These are phyloP conservation scores for Oryza meyeriana DNA, from an alignment of 176 grass and related monocot genomes.

Conservation along the genomic window DNA sequence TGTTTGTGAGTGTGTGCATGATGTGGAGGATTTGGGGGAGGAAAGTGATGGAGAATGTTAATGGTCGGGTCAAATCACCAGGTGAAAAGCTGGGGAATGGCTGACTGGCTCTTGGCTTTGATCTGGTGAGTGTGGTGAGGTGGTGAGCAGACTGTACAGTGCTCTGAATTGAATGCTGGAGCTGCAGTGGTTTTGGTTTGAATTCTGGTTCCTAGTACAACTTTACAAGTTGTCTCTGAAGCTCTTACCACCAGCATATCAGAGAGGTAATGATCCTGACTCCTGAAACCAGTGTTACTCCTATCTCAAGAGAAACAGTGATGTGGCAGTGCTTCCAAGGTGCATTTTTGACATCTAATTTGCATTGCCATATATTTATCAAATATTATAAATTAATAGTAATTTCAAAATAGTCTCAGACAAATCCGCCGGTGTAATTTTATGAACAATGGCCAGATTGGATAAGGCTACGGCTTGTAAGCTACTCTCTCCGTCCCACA, in stretches of 20 bases:
- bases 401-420: background rate
- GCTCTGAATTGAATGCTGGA: background rate
- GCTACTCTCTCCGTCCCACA: too few relatives aligned
- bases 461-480: too few relatives aligned
- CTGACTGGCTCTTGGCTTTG: background rate
- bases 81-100: conserved; percentile 28
- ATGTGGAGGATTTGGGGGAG: background rate
- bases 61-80: conserved; percentile 42
- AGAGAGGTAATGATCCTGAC: background rate
- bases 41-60: conserved; percentile 6
- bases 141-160: background rate
- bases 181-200: conserved; percentile 13
- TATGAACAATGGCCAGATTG: too few relatives aligned
- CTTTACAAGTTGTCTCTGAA: background rate
- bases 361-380: background rate
- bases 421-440: background rate
- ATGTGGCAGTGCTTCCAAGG: background rate
- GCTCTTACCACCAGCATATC: background rate
- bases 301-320: background rate
- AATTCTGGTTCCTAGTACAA: conserved; percentile 17
- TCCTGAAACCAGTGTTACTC: background rate
- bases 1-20: background rate
- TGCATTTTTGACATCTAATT: background rate
- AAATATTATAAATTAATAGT: background rate
- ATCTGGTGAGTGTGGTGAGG: background rate